Evolutionary conservation across 2,329 filamentous ascomycete species (phyloP), one percentile per base, ranked within the genome.

Genomic region (Penicillium sp.): DNA sequence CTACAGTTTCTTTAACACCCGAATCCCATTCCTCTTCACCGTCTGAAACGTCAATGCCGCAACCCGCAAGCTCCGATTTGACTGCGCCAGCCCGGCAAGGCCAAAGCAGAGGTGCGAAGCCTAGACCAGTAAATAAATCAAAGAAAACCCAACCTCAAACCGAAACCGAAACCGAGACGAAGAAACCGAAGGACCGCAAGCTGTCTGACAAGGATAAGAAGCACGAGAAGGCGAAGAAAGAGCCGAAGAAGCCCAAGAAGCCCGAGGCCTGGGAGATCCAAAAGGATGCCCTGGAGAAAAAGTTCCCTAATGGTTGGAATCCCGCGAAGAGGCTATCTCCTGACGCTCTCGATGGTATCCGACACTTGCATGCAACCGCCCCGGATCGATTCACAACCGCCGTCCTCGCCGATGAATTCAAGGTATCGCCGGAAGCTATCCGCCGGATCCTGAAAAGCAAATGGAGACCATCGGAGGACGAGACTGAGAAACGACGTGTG

Each of bases 291-390:
- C 73, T 95, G 29, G 83, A 86, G 62, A 73, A 83, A 54, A 99
- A 97, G 66, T 94, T 97, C 59, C 83, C 87, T 7, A 85, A 75
- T 32, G 76, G 87, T 8, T 99, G 93, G 92, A 80, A 81, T 23
- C 93, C 94, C 24, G 82, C 83, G 42, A 97, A 96, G 72, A 87
- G 87, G 52, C 81, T 99, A 8, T 97, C 94, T 0, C 94, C 94
- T 0, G 93, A 97, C 71, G 91, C 92, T 1, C 78, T 97, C 26
- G 87, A 89, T n/a, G 92, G 91, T 34, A 96, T 99, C 61, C 86
- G 91, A 34, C 87, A 89, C 17, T 78, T 99, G 27, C 85, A 97
- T 70, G 77, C 81, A 21, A 86, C 91, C 61, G 87, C 91, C 56
- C 91, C 93, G 0, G 81, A 88, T 2, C 80, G 82, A 51, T 97